A percentile compares a stretch with the other conserved stretches of the same genome.
Conservation (phyloP, 345 rosid species). For the Populus nigra region DNA sequence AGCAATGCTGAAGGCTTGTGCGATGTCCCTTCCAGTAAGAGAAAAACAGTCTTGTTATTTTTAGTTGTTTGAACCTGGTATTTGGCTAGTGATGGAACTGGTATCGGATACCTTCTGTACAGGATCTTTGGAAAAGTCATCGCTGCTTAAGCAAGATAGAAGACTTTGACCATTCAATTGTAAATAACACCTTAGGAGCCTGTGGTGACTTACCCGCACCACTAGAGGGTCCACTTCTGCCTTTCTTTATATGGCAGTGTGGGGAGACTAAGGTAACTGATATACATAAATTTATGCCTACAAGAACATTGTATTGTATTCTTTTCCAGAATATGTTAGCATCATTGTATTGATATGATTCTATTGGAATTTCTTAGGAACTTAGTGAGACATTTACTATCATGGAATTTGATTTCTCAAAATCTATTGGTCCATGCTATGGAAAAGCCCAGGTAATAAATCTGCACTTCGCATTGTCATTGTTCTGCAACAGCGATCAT, state of each 20-base stretch:
- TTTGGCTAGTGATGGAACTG: background rate
- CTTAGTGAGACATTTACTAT: slow-evolving; percentile 59
- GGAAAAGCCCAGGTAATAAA: too few relatives aligned
- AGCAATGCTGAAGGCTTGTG: slow-evolving; percentile 76
- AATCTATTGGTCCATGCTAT: too few relatives aligned
- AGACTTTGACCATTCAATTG: slow-evolving; percentile 84
- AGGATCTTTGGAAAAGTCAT: slow-evolving; percentile 90
- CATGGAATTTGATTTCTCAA: slow-evolving; percentile 67
- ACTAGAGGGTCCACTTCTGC: slow-evolving; percentile 67
- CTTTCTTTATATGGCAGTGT: slow-evolving; percentile 82
- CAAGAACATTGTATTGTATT: background rate
- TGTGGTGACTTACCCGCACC: slow-evolving; percentile 63
- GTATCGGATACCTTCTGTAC: background rate
- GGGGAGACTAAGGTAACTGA: slow-evolving; percentile 66
- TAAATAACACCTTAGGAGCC: slow-evolving; percentile 73
- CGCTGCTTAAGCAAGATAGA: slow-evolving; percentile 62
- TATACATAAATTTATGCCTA: background rate
- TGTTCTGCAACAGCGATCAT: too few relatives aligned
- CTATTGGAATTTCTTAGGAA: slow-evolving; percentile 41
- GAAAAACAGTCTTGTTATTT: background rate
- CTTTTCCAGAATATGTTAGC: background rate
- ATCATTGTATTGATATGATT: background rate
- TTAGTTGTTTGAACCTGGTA: background rate
- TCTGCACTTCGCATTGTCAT: too few relatives aligned
- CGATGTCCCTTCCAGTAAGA: slow-evolving; percentile 84